These are phyloP conservation scores for Neltuma alba DNA, from an alignment of 306 rosid species.

Conservation along the genomic window DNA sequence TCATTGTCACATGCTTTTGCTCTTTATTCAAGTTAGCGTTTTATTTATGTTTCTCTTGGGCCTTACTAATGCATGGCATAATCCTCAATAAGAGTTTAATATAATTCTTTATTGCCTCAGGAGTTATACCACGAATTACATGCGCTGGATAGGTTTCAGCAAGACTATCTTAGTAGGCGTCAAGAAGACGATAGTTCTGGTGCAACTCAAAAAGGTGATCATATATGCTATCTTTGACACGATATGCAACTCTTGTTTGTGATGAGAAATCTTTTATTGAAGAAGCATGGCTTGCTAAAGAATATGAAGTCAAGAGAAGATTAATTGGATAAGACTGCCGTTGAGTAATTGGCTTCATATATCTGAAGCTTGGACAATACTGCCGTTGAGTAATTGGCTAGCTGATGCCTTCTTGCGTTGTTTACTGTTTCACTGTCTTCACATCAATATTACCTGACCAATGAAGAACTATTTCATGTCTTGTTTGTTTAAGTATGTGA, in stretches of 20 bases:
- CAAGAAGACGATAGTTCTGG: constrained; percentile 60
- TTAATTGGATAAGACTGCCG: background rate
- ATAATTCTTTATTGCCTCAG: constrained; percentile 45
- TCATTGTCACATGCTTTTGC: background rate
- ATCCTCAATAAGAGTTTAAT: constrained; percentile 26
- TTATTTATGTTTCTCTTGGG: background rate
- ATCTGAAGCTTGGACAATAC: constrained; percentile 19
- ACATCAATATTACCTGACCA: constrained; percentile 5
- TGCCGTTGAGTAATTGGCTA: constrained; percentile 18
- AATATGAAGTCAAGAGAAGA: constrained; percentile 26
- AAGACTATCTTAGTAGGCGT: constrained; percentile 65
- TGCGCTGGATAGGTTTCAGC: constrained; percentile 75
- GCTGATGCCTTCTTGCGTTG: background rate
- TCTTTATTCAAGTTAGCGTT: constrained; percentile 7
- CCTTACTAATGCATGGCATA: background rate
- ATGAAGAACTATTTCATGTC: background rate
- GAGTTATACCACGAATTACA: constrained; percentile 85
- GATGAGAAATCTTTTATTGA: constrained; percentile 1
- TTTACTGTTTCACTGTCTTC: constrained; percentile 8
- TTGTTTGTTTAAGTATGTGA: constrained; percentile 20
- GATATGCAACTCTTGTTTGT: constrained; percentile 28
- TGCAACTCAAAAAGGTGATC: constrained; percentile 55
- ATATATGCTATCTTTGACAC: constrained; percentile 31
- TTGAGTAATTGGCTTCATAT: constrained; percentile 22
- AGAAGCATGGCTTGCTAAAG: constrained; percentile 17